Base-by-base conservation (phyloP, 331 rosid genomes). In the Phaseolus coccineus region DNA sequence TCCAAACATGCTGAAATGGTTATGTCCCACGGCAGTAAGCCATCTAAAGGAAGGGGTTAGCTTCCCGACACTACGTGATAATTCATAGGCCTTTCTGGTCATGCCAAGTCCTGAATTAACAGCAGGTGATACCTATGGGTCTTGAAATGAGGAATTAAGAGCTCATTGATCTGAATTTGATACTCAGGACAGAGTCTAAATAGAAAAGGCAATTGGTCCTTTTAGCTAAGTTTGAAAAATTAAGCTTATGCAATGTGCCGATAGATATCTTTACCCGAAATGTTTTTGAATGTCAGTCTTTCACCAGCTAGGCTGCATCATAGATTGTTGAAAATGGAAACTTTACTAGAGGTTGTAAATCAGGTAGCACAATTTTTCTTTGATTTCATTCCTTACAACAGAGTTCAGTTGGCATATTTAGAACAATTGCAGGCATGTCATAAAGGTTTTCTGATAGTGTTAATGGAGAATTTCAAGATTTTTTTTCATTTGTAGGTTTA, bases 1-100 rank as follows among this genome's bases (percentile, higher is more conserved):
- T 67, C 90, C 93, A 66, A 87, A 86, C 85, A 82, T 89, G 85
- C 77, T 91, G 85, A 87, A 81, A 80, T 93, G 96, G 97, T 82
- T 89, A 27, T 91, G 94, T 19, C 97, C 97, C 6, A 78, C 88
- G 2, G 76, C 94, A 53, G 71, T 87, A 69, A 71, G 91, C 82
- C 94, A 93, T 91, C 87, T 93, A 27, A 91, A 91, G 88, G 89
- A 87, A 55, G 96, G 96, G 74, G 87, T 90, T 59, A 48, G 80
- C 56, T 93, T 93, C 83, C 94, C 91, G 3, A 71, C 84, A 27
- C 8, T 63, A 15, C 90, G 89, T 0, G 96, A 89, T 73, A 77
- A 42, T 84, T 85, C 84, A 42, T 87, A 74, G 86, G 68, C 74
- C 56, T 13, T 40, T 73, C 22, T 66, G 66, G 47, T 64, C 47